Conservation (phyloP, 129 eudicot species). For the Cynara cardunculus region DNA sequence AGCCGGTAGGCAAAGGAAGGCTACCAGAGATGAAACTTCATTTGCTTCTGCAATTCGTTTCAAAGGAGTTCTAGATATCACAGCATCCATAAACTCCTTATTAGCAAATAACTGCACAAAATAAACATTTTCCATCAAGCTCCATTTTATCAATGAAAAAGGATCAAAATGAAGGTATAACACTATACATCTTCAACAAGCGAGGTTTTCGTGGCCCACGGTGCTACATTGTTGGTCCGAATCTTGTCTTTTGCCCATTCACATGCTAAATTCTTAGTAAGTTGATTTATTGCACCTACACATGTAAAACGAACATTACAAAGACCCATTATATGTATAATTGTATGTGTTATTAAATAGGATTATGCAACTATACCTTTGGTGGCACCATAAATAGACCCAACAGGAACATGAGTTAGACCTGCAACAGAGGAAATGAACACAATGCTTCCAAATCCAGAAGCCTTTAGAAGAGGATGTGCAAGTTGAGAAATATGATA, state of each 20-base stretch:
- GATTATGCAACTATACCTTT: conserved; percentile 46
- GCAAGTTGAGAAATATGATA: conserved; percentile 76
- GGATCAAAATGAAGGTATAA: conserved; percentile 4
- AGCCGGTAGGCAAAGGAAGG: conserved; percentile 86
- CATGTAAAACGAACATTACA: background rate
- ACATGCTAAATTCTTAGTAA: conserved; percentile 78
- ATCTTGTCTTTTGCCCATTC: conserved; percentile 92
- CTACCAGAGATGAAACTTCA: conserved; percentile 81
- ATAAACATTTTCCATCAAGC: background rate
- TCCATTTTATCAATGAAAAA: background rate
- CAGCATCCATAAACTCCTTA: conserved; percentile 53
- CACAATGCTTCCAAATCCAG: conserved; percentile 68
- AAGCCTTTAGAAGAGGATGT: conserved; percentile 65
- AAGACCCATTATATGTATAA: background rate
- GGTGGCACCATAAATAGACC: conserved; percentile 72
- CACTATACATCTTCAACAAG: conserved; percentile 72
- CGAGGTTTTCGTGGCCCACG: conserved; percentile 70
- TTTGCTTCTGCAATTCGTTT: conserved; percentile 65
- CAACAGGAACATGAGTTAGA: conserved; percentile 34
- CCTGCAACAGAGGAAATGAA: conserved; percentile 88
- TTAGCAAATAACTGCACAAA: conserved; percentile 15
- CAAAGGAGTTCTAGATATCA: conserved; percentile 67
- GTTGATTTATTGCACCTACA: conserved; percentile 87
- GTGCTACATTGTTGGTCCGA: conserved; percentile 66
- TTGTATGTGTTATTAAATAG: background rate